Conservation (phyloP, 257 asterid genomes). For the Petunia axillaris region DNA sequence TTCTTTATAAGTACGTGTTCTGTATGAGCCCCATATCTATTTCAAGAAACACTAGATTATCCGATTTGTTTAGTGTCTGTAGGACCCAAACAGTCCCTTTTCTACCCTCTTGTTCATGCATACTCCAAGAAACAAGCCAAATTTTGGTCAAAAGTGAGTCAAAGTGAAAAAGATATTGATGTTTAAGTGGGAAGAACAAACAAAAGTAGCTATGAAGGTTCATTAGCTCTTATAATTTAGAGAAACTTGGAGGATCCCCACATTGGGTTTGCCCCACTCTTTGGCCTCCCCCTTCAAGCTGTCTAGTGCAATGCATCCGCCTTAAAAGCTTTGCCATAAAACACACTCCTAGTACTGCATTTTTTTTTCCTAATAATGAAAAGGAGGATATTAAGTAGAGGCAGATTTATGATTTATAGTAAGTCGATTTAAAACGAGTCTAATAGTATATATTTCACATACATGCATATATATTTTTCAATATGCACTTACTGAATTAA, state of each 20-base stretch:
- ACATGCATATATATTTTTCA: too few species aligned
- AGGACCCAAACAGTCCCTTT: constrained; percentile 37
- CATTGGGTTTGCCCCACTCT: background rate
- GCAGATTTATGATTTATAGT: too few species aligned
- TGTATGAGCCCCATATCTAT: constrained; percentile 33
- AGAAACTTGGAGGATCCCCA: constrained; percentile 33
- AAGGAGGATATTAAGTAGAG: background rate
- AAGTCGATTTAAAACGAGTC: too few species aligned
- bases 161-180: constrained; percentile 26
- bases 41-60: constrained; percentile 26
- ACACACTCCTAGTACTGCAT: background rate
- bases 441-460: too few species aligned
- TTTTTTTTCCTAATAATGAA: background rate
- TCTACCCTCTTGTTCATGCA: constrained; percentile 58
- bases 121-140: constrained; percentile 56
- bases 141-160: constrained; percentile 58
- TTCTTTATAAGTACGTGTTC: too few species aligned
- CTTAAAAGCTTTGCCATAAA: background rate
- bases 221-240: constrained; percentile 29
- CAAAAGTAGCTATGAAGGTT: constrained; percentile 39
- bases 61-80: constrained; percentile 47
- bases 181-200: constrained; percentile 37
- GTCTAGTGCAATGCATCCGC: constrained; percentile 40
- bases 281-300: constrained; percentile 31
- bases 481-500: too few species aligned